These are phyloP conservation scores for Fusarium algeriense DNA, from an alignment of 2,329 filamentous ascomycete species.

Conservation along the genomic window DNA sequence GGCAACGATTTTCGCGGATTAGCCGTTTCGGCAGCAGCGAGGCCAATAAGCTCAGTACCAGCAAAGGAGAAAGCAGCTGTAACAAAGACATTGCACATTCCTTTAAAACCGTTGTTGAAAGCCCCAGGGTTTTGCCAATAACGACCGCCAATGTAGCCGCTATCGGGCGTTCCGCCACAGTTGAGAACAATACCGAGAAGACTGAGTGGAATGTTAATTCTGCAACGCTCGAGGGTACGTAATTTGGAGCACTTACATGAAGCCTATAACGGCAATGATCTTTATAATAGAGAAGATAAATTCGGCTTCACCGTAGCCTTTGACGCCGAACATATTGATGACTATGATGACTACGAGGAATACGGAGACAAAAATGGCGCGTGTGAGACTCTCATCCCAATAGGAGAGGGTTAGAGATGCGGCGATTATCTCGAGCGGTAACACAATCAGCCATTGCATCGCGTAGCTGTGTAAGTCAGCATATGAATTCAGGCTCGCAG, in stretches of 20 bases:
- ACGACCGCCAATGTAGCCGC: conserved; percentile 82
- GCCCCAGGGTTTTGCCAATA: conserved; percentile 87
- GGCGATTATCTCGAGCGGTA: conserved; percentile 89
- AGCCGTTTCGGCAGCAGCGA: conserved; percentile 82
- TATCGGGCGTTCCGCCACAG: conserved; percentile 79
- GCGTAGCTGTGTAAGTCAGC: conserved; percentile 71
- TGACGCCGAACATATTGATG: conserved; percentile 91
- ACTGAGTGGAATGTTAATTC: conserved; percentile 56
- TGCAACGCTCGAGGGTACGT: conserved; percentile 46
- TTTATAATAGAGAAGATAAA: conserved; percentile 91
- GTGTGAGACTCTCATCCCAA: conserved; percentile 75
- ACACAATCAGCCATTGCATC: conserved; percentile 85
- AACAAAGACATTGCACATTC: conserved; percentile 82
- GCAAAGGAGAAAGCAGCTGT: conserved; percentile 82
- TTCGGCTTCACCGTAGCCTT: conserved; percentile 90
- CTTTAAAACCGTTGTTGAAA: conserved; percentile 85
- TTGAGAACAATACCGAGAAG: conserved; percentile 89
- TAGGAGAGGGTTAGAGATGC: conserved; percentile 87
- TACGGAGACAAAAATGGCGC: conserved; percentile 83
- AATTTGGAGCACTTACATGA: conserved; percentile 72
- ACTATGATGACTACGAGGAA: conserved; percentile 81
- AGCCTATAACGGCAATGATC: conserved; percentile 85
- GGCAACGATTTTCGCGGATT: conserved; percentile 86
- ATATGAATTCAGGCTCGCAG: not conserved
- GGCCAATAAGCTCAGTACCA: conserved; percentile 80